These are phyloP conservation scores for Penicillium angulare DNA, from an alignment of 495 filamentous ascomycete genomes.

Conservation along the genomic window DNA sequence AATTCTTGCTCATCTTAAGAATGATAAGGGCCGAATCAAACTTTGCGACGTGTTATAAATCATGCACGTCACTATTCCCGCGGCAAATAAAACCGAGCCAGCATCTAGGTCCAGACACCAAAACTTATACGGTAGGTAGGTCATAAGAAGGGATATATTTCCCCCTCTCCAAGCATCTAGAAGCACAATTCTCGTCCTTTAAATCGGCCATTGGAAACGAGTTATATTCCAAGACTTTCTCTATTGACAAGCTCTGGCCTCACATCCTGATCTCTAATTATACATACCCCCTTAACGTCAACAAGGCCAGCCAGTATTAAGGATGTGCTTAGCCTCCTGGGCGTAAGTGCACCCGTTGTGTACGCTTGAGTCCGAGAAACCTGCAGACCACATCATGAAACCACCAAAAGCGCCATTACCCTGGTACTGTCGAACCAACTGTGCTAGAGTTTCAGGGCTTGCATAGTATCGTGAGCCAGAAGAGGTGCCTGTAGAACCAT, in stretches of 20 bases:
- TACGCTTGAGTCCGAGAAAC: conserved; percentile 41
- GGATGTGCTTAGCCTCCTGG: conserved; percentile 35
- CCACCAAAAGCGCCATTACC: conserved; percentile 46
- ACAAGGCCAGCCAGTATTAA: conserved; percentile 17
- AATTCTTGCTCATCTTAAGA: no score
- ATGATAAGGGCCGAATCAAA: no score
- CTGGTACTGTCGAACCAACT: conserved; percentile 25
- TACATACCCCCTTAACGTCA: not conserved
- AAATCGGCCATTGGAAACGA: no score
- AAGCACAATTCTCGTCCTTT: no score
- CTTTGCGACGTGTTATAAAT: not conserved
- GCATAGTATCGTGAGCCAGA: conserved; percentile 46
- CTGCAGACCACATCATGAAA: conserved; percentile 56
- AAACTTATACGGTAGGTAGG: no score
- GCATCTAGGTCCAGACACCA: no score
- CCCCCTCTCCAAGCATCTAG: no score
- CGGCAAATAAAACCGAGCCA: not conserved
- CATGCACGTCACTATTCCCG: not conserved
- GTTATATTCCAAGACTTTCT: no score
- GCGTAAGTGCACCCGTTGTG: conserved; percentile 42
- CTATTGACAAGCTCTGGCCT: no score
- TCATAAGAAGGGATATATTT: no score
- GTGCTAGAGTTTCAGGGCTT: conserved; percentile 32
- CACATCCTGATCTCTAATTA: no score
- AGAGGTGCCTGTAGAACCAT: conserved; percentile 38